These are phyloP conservation scores for Debaryomyces nepalensis DNA, from an alignment of 1,139 yeast species.

Conservation along the genomic window DNA sequence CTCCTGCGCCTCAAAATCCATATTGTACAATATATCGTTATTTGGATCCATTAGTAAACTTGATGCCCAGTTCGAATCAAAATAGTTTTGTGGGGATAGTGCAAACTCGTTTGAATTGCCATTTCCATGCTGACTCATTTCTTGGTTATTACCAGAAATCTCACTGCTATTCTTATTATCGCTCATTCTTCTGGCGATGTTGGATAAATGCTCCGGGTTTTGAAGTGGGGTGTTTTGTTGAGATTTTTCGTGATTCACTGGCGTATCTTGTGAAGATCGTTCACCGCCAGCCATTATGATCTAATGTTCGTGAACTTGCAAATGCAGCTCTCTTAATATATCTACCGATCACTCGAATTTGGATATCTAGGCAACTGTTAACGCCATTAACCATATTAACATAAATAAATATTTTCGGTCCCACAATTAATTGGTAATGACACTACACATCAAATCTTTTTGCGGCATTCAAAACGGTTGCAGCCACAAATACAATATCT, in stretches of 20 bases:
- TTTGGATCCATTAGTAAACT: constrained; percentile 42
- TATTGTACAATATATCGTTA: constrained; percentile 41
- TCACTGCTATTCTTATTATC: neutral
- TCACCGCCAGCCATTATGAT: constrained; percentile 11
- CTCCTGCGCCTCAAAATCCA: constrained; percentile 24
- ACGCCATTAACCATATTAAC: no score
- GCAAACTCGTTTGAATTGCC: constrained; percentile 11
- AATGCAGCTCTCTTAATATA: neutral
- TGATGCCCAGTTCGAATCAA: constrained; percentile 52
- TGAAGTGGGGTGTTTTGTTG: constrained; percentile 5
- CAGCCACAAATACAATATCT: constrained; percentile 5
- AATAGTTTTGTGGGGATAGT: constrained; percentile 40
- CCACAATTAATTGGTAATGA: neutral
- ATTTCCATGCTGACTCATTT: neutral
- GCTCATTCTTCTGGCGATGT: neutral
- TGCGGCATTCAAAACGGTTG: constrained; percentile 6
- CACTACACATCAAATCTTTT: constrained; percentile 4
- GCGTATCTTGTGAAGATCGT: constrained; percentile 3
- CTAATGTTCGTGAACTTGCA: neutral
- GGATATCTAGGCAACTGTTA: constrained; percentile 1
- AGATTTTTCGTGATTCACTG: neutral
- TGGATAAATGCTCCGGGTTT: neutral
- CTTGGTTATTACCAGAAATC: neutral
- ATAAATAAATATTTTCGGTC: constrained; percentile 5
- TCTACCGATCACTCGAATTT: constrained; percentile 1